These are phyloP conservation scores for Nakazawaea ernobii DNA, from an alignment of 805 yeast species.

Conservation along the genomic window DNA sequence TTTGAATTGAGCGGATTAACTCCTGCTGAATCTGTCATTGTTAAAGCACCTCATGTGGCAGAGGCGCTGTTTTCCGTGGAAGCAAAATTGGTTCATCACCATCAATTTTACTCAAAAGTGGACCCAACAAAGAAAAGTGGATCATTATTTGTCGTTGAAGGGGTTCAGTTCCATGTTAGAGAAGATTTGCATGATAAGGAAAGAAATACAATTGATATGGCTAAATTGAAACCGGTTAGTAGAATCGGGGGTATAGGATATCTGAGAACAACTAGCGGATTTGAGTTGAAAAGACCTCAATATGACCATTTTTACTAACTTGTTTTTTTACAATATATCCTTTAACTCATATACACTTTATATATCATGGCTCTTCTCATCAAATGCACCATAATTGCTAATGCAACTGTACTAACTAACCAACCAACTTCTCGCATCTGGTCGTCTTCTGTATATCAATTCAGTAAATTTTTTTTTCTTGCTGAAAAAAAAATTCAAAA, in stretches of 20 bases:
- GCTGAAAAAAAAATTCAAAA: too few species aligned
- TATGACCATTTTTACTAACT: slow-evolving; percentile 17
- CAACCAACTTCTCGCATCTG: too few species aligned
- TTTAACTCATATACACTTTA: too few species aligned
- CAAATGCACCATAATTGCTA: too few species aligned
- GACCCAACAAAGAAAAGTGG: slow-evolving; percentile 32
- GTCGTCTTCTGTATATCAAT: too few species aligned
- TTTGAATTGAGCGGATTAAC: slow-evolving; percentile 53
- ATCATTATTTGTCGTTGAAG: slow-evolving; percentile 43
- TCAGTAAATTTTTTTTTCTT: too few species aligned
- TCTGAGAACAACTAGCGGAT: slow-evolving; percentile 38
- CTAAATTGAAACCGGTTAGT: slow-evolving; percentile 45
- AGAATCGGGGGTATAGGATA: slow-evolving; percentile 51
- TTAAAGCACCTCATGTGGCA: slow-evolving; percentile 51
- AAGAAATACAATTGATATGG: slow-evolving; percentile 32
- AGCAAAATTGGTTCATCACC: slow-evolving; percentile 38
- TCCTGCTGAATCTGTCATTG: slow-evolving; percentile 35
- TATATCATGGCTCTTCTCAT: too few species aligned
- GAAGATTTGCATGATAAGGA: slow-evolving; percentile 46
- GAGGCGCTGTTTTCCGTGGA: slow-evolving; percentile 59
- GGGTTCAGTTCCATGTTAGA: slow-evolving; percentile 49
- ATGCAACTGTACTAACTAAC: too few species aligned
- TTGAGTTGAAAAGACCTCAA: slow-evolving; percentile 39
- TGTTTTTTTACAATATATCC: too few species aligned
- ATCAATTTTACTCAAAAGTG: slow-evolving; percentile 37